A percentile compares a stretch with the other conserved stretches of the same genome.
phyloP scores from a whole-genome alignment of 306 rosid genomes.

The Citrullus mucosospermus region DNA sequence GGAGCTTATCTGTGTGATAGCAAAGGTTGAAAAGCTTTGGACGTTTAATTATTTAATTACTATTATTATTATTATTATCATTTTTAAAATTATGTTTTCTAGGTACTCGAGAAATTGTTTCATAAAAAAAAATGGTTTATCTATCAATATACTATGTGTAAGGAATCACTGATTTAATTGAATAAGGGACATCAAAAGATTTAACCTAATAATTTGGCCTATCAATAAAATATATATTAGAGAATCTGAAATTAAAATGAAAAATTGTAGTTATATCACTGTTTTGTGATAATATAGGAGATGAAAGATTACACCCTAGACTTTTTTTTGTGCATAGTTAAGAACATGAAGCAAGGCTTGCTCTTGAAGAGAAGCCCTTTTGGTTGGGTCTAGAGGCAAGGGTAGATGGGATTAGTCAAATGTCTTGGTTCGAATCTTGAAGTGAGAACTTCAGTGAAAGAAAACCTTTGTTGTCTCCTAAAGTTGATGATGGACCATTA shows the following conservation, averaged over 20 bases:
- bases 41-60: neutral
- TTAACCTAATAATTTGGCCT: neutral
- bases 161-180: neutral
- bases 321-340: too few species aligned
- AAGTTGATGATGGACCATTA: too few species aligned
- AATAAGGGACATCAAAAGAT: neutral
- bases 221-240: neutral
- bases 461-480: too few species aligned
- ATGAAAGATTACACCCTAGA: neutral
- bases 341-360: too few species aligned
- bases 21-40: conserved; percentile 52
- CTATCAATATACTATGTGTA: neutral
- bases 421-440: too few species aligned
- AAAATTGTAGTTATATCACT: neutral
- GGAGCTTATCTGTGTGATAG: conserved; percentile 84
- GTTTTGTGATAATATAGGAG: neutral
- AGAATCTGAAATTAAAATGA: neutral
- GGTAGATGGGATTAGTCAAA: too few species aligned
- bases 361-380: too few species aligned
- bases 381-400: too few species aligned
- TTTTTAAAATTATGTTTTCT: neutral
- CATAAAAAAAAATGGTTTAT: neutral
- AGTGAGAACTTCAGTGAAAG: too few species aligned
- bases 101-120: neutral
- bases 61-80: neutral